Evolutionary conservation across 352 stramenopile genomes (phyloP), one percentile per base, ranked within the genome.

Genomic region (Phytophthora sp.): DNA sequence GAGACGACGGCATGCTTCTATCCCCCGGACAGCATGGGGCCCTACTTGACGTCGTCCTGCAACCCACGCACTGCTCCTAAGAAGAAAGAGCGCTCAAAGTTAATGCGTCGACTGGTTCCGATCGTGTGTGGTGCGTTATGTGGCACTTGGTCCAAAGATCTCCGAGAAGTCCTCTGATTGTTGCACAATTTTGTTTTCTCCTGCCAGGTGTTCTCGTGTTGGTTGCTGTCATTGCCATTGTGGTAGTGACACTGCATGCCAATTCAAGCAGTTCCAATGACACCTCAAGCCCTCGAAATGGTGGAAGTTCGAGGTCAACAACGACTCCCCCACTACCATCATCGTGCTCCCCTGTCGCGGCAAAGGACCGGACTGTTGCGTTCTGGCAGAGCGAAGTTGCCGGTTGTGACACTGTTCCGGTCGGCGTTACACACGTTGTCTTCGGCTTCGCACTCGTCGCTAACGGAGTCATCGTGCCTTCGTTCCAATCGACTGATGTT

Each of bases 331-430:
- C 63, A 12, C 23, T 47, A 23, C 61, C 56, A 7, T 69, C 66
- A 9, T 60, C 59, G 20, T 79, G 70, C 36, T 44, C 73, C 8
- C 47, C 51, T 42, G 73, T 88, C 1, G 52, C 63, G 5, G 65
- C 83, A 7, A 64, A 84, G 21, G 61, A 88, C n/a, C 84, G 86
- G 9, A 85, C 80, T 0, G 79, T 94, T 11, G 82, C 77, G 20
- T 94, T 94, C 71, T 94, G 86, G 86, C 86, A 94, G 67, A 89
- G 73, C 50, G 84, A 94, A 70, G 78, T 91, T 55, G 67, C 70
- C 15, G 86, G 83, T 4, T 94, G 86, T 65, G 82, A 94, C 24
- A 79, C 75, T 18, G 77, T 93, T n/a, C 83, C 86, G 0, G 44
- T 77, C 12, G 82, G 86, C 12, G 86, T 94, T 33, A 93, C 86